Evolutionary conservation across 768 basidiomycete species (phyloP), one percentile per base, ranked within the genome.

Genomic region (Leucosporidium scottii): DNA sequence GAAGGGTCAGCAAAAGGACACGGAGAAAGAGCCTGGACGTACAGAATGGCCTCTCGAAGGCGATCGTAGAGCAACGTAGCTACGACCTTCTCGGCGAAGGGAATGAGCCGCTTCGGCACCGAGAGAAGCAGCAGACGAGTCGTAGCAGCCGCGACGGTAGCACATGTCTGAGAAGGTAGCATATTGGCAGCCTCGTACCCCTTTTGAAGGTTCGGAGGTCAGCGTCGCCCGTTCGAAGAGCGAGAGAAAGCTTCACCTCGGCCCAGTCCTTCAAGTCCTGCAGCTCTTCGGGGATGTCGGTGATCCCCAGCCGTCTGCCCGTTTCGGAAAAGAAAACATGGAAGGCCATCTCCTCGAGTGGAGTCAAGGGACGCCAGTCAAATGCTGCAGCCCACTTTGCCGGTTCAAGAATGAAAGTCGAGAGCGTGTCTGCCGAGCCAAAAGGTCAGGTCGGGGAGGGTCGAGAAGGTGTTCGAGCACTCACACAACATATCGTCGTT

Each of bases 261-360:
- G 78, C 74, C 83, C 82, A 84, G 8, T 68, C 74, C 17, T 68
- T 67, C 62, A 83, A 71, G 4, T 74, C 81, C 23, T 81, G 78
- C 20, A 80, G 50, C 3, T 78, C 79, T 2, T 77, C 77, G 2
- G 83, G 84, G 50, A 84, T 82, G 69, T 81, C 79, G 55, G 76
- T 70, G 59, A 84, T 84, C 9, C 78, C 76, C 83, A 84, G 83
- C 58, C 79, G 75, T 50, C 73, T 72, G 6, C 83, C 83, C 20
- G 84, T 78, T 68, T 83, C 82, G 1, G 56, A 53, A 82, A 83
- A 84, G 67, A 70, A 71, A 3, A 74, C 55, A 23, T 30, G 30
- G 18, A 28, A 57, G 12, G 55, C 55, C 55, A 30, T 28, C 20
- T 36, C 31, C 55, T 57, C 55, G 55, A 57, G 30, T 18, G 55